Evolutionary conservation across 352 stramenopile genomes (phyloP), one percentile per base, ranked within the genome.

Genomic region (Globisporangium perplexum): DNA sequence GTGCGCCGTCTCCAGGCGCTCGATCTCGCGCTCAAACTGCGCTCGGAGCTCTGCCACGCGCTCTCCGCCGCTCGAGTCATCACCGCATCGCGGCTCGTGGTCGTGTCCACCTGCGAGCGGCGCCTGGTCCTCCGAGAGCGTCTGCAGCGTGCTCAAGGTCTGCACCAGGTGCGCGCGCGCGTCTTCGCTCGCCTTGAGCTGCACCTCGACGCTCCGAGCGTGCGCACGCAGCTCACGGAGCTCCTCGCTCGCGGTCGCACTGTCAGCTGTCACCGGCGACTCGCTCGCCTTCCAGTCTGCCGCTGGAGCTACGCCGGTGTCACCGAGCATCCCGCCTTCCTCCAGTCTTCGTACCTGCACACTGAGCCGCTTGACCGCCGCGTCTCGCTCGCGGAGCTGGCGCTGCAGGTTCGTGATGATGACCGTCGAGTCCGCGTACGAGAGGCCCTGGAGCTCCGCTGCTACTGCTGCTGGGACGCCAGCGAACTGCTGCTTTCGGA

Each of bases 101-200:
- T 28, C 41, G 41, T n/a, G 41, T 12, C 15, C 41, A 14, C 26
- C 26, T 17, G 45, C 26, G 26, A 38, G 12, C 45, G 45, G 14
- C 24, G 14, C n/a, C 1, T 28, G 28, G 3, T 12, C 47, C 7
- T 20, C n/a, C 22, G 18, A 41, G 18, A 72, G 33, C 17, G 50
- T 69, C 39, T 86, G 74, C 1, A 89, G 50, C 0, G 70, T 68
- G 14, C 59, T 71, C 41, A 90, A 59, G 20, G 76, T 88, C 41
- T 80, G 58, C 24, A 86, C 66, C 43, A 93, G 52, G 26, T 83
- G 67, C 1, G 59, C 66, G 8, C 83, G 77, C 47, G 78, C 76
- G 26, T 78, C 73, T 66, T 93, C 83, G 31, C 83, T 93, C 8
- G 73, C 72, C 59, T 72, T 59, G 33, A 93, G 53, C 36, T 93